Percentiles rank a stretch among this genome's conserved stretches.
These are phyloP conservation scores for Tubosaeta sp. DNA, from an alignment of 768 basidiomycete genomes.

Conservation along the genomic window DNA sequence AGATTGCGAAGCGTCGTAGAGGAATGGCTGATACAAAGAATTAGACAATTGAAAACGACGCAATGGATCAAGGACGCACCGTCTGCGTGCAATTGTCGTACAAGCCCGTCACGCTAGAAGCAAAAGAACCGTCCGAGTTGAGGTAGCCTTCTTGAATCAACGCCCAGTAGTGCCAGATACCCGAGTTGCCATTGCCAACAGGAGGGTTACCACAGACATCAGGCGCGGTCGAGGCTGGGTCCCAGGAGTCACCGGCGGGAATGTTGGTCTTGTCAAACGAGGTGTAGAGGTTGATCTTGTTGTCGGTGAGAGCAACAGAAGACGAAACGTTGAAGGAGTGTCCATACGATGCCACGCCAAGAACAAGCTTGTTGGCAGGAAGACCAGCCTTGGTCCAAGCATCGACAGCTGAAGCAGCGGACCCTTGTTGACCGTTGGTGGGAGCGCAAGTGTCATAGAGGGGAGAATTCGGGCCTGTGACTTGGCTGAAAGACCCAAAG, in stretches of 20 bases:
- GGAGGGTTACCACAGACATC: slow-evolving; percentile 58
- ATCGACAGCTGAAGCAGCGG: slow-evolving; percentile 67
- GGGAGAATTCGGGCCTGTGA: slow-evolving; percentile 80
- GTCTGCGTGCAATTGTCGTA: slow-evolving; percentile 74
- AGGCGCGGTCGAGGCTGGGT: slow-evolving; percentile 37
- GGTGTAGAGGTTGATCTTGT: slow-evolving; percentile 45
- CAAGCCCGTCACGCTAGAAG: slow-evolving; percentile 45
- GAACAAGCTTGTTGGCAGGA: slow-evolving; percentile 63
- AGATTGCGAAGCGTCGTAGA: slow-evolving; percentile 52
- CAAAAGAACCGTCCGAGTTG: slow-evolving; percentile 42
- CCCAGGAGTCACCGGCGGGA: slow-evolving; percentile 56
- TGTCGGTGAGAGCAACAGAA: slow-evolving; percentile 19
- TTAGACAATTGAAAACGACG: slow-evolving; percentile 2
- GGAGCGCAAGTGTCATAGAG: slow-evolving; percentile 73
- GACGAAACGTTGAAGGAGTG: slow-evolving; percentile 54
- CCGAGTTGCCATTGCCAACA: slow-evolving; percentile 42
- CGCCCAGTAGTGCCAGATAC: slow-evolving; percentile 61
- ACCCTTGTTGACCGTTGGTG: slow-evolving; percentile 56
- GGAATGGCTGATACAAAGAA: slow-evolving; percentile 48
- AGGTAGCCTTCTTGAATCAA: slow-evolving; percentile 56
- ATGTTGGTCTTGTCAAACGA: slow-evolving; percentile 42
- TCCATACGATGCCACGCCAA: slow-evolving; percentile 83
- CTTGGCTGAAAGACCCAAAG: slow-evolving; percentile 46
- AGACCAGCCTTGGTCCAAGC: slow-evolving; percentile 79
- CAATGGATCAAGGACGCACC: slow-evolving; percentile 35